These are phyloP conservation scores for Hordeum vulgare DNA, from an alignment of 176 grass and related monocot genomes.

Conservation along the genomic window MorexV3_pseudomolecules_assembly NC_058522.1:533163061-533163560, in stretches of 20 bases:
- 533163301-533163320: constrained; percentile 36
- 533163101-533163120: constrained; percentile 90
- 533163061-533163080: constrained; percentile 95
- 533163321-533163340: constrained; percentile 38
- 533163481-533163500: constrained; percentile 31
- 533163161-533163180: constrained; percentile 59
- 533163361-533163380: constrained; percentile 33
- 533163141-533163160: constrained; percentile 71
- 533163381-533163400: constrained; percentile 31
- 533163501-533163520: constrained; percentile 45
- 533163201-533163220: constrained; percentile 36
- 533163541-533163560: constrained; percentile 49
- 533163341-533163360: constrained; percentile 24
- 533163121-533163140: constrained; percentile 63
- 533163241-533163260: constrained; percentile 30
- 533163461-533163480: constrained; percentile 48
- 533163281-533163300: constrained; percentile 31
- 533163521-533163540: constrained; percentile 41
- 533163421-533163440: constrained; percentile 29
- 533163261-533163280: constrained; percentile 1
- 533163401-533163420: constrained; percentile 85
- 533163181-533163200: constrained; percentile 32
- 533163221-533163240: constrained; percentile 38
- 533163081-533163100: constrained; percentile 95
- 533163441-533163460: constrained; percentile 53